Base-by-base conservation (phyloP, 1,284 basidiomycete genomes). In the Mycena sp. region DNA sequence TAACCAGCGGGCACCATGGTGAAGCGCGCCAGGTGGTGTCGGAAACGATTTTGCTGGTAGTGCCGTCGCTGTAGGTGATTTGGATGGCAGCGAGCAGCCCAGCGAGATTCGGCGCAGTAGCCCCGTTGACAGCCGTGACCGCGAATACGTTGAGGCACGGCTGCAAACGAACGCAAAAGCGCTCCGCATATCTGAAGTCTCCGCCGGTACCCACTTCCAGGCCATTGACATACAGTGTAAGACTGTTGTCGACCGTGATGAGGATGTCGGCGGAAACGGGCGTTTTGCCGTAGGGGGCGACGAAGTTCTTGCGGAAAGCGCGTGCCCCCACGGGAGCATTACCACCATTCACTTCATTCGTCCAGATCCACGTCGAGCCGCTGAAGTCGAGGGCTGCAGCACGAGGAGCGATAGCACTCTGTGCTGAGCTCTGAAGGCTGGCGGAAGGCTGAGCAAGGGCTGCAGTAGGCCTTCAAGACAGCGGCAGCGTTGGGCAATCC, bases 31-130 rank as follows among this genome's bases (percentile, higher is more conserved):
- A 69, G 6, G 59, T 64, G 28, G 61, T 58, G 32, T 69, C 67
- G 19, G 66, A 64, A 28, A 63, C 57, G n/a, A 69, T 49, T 14
- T 44, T 54, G 16, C 48, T 54, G 26, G 66, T 65, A 16, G 64
- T 63, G 4, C 68, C 68, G 48, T 70, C 68, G 28, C 43, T 57
- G 45, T 70, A 70, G 6, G 57, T 49, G 23, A 70, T 51, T 28
- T 61, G 44, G 38, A 65, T 64, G 19, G 64, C 51, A 6, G 58
- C 62, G 10, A 70, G 35, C 2, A 70, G 30, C 3, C 64, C 68
- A 11, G 68, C 67, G 14, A 64, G 67, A 25, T 43, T 58, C 2
- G 54, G 49, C 5, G 16, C 37, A 9, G 58, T 32, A 26, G n/a
- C 40, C 16, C 6, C 56, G 40, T 70, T 68, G 30, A 49, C 55